phyloP scores from a whole-genome alignment of 106 monocot species.

The Cymbidium sinense region DNA sequence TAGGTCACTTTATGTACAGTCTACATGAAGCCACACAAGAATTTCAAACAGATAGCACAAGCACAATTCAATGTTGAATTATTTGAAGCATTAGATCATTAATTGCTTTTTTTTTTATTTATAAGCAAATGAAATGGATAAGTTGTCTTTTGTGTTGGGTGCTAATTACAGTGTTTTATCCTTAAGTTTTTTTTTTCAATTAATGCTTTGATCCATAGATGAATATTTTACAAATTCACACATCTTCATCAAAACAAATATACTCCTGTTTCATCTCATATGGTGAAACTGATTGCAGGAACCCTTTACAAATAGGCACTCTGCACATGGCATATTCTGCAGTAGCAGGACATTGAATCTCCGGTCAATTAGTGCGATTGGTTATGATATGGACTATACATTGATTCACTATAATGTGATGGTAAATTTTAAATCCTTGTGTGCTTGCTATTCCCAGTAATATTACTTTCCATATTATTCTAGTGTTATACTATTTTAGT shows the following conservation, averaged over 20 bases:
- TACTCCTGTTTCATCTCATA: constrained; percentile 2
- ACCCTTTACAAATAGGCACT: constrained; percentile 53
- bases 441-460: neutral
- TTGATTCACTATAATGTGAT: constrained; percentile 91
- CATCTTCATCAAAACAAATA: neutral
- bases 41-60: no score
- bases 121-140: no score
- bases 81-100: no score
- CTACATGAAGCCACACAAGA: no score
- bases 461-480: neutral
- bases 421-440: constrained; percentile 28
- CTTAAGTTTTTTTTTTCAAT: neutral
- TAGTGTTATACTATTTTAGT: neutral
- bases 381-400: constrained; percentile 99
- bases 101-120: no score
- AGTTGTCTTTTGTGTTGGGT: neutral
- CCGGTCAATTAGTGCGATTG: constrained; percentile 86
- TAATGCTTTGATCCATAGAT: neutral
- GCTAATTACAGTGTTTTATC: neutral
- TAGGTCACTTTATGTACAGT: no score
- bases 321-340: constrained; percentile 90
- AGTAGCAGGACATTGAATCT: constrained; percentile 96
- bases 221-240: neutral
- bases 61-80: no score
- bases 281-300: constrained; percentile 37